These are phyloP conservation scores for Bifiguratus adelaidae DNA, from an alignment of 192 early-diverging fungal genomes.

Conservation along the genomic window DNA sequence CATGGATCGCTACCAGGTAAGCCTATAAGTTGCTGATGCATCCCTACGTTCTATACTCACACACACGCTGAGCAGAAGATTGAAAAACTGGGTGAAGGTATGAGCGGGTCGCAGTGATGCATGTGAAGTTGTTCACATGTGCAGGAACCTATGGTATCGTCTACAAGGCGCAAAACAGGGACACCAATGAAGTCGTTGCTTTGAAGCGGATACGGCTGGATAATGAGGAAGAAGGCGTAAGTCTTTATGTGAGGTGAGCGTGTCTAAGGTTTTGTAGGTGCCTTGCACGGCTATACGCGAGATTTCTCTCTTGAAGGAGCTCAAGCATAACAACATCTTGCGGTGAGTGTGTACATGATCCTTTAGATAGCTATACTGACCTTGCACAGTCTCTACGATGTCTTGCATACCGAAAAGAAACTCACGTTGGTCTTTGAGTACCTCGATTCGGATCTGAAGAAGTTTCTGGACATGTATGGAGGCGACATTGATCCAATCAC, in stretches of 20 bases:
- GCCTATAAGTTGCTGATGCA: neutral
- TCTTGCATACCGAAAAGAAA: slow-evolving; percentile 96
- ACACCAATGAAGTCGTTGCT: slow-evolving; percentile 93
- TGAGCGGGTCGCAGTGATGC: neutral
- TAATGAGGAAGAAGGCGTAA: slow-evolving; percentile 82
- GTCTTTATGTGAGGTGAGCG: neutral
- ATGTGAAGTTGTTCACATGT: neutral
- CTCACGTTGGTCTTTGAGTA: slow-evolving; percentile 98
- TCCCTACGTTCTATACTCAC: neutral
- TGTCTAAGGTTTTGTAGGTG: slow-evolving; percentile 29
- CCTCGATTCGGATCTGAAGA: slow-evolving; percentile 97
- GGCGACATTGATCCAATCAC: slow-evolving; percentile 70
- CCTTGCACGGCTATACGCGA: slow-evolving; percentile 81
- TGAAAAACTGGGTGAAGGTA: slow-evolving; percentile 95
- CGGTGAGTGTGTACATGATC: slow-evolving; percentile 38
- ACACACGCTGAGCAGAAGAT: slow-evolving; percentile 65
- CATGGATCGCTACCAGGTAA: neutral
- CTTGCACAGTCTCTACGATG: slow-evolving; percentile 79
- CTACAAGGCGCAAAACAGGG: slow-evolving; percentile 97
- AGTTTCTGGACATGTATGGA: slow-evolving; percentile 87
- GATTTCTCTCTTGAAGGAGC: slow-evolving; percentile 79
- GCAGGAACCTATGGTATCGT: slow-evolving; percentile 97
- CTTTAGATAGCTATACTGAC: neutral
- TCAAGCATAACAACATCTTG: slow-evolving; percentile 78
- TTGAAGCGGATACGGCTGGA: slow-evolving; percentile 89